A percentile compares a stretch with the other conserved stretches of the same genome.
Conservation (phyloP, 495 filamentous ascomycete genomes). For the Coniosporium apollinis region DNA sequence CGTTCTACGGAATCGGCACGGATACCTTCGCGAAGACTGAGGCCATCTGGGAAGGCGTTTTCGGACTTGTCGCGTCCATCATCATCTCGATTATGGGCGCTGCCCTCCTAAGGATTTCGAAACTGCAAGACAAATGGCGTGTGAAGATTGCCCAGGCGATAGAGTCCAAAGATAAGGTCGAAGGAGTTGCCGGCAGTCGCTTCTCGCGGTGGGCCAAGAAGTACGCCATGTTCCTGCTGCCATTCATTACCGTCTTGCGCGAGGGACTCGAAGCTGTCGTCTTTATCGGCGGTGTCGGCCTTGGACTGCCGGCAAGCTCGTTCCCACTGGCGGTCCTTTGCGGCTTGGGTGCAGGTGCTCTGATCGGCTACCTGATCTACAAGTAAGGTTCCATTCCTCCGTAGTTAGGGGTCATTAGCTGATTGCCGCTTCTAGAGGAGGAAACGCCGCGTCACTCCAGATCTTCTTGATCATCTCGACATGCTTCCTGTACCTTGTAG, state of each 20-base stretch:
- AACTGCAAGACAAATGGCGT: conserved; percentile 74
- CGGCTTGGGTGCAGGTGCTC: conserved; percentile 43
- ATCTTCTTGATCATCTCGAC: conserved; percentile 68
- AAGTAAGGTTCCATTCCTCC: conserved; percentile 37
- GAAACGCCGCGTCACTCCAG: conserved; percentile 49
- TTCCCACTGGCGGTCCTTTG: conserved; percentile 59
- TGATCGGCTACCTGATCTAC: conserved; percentile 59
- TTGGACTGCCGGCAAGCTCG: conserved; percentile 52
- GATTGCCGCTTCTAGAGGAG: conserved; percentile 28
- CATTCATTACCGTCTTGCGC: conserved; percentile 68
- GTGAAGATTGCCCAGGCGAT: conserved; percentile 55
- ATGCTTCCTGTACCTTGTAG: conserved; percentile 74
- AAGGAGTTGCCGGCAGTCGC: conserved; percentile 16
- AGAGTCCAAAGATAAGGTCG: conserved; percentile 31
- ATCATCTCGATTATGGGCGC: conserved; percentile 70
- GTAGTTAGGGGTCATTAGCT: too few species aligned
- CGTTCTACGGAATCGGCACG: conserved; percentile 55
- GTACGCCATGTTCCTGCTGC: conserved; percentile 67
- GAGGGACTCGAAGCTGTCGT: conserved; percentile 72
- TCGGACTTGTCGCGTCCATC: conserved; percentile 49
- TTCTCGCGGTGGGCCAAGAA: conserved; percentile 54
- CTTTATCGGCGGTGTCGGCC: conserved; percentile 65
- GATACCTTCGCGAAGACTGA: conserved; percentile 50
- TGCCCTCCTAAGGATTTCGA: conserved; percentile 63
- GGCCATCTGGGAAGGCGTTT: conserved; percentile 62